These are phyloP conservation scores for Blastobotrys raffinosifermentans DNA, from an alignment of 1,139 yeast species.

Conservation along the genomic window DNA sequence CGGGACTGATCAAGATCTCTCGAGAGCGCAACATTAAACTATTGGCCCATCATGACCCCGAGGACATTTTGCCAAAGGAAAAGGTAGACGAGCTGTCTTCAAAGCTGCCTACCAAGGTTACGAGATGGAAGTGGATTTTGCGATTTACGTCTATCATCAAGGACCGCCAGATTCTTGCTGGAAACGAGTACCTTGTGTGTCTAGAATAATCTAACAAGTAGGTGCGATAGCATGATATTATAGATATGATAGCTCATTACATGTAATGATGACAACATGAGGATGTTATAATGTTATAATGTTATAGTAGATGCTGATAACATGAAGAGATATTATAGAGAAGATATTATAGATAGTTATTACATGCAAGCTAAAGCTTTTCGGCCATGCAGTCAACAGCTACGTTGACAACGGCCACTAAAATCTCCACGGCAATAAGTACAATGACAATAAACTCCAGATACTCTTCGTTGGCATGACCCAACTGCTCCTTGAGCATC, in stretches of 20 bases:
- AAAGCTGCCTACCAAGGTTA: constrained; percentile 5
- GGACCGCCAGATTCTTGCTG: constrained; percentile 27
- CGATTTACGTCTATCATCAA: constrained; percentile 24
- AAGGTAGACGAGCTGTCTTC: constrained; percentile 13
- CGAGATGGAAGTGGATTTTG: constrained; percentile 27
- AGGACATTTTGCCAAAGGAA: constrained; percentile 18
- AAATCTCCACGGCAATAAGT: constrained; percentile 86
- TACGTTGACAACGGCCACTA: constrained; percentile 77
- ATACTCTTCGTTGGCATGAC: constrained; percentile 81
- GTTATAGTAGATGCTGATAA: no score
- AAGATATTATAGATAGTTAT: no score
- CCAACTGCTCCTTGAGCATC: constrained; percentile 94
- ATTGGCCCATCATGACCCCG: constrained; percentile 31
- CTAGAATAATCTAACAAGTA: no score
- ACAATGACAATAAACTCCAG: constrained; percentile 88
- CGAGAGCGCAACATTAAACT: constrained; percentile 24
- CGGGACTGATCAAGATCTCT: constrained; percentile 24
- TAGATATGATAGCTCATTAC: no score
- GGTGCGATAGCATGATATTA: no score
- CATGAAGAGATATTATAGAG: no score
- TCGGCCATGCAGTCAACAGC: constrained; percentile 4
- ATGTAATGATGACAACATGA: no score
- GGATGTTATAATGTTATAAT: no score
- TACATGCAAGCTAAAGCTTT: constrained; percentile 3
- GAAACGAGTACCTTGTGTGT: constrained; percentile 24